phyloP scores from a whole-genome alignment of 805 yeast genomes.

The Diddensiella caesifluorescens region DNA sequence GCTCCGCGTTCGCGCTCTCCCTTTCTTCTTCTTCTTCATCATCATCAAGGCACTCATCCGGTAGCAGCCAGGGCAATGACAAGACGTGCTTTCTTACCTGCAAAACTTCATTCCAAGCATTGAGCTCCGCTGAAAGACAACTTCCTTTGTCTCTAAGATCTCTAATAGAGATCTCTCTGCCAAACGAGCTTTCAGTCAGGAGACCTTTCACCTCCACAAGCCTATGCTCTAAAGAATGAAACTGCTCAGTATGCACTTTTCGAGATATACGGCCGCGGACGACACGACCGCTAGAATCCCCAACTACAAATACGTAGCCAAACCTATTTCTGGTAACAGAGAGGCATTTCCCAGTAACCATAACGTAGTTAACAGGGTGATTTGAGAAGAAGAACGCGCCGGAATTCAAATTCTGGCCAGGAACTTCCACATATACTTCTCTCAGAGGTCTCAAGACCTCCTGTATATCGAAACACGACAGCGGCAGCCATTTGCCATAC shows the following conservation, averaged over 20 bases:
- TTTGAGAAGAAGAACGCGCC: conserved; percentile 21
- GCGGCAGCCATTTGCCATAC: conserved; percentile 22
- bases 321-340: background rate
- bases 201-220: conserved; percentile 14
- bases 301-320: conserved; percentile 1
- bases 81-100: conserved; percentile 8
- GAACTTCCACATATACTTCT: conserved; percentile 2
- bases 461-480: conserved; percentile 17
- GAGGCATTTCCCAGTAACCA: conserved; percentile 15
- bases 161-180: conserved; percentile 6
- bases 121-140: conserved; percentile 1
- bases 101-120: conserved; percentile 3
- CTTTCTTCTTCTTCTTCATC: conserved; percentile 5
- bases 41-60: background rate
- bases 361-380: conserved; percentile 21
- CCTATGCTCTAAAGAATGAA: background rate
- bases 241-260: background rate
- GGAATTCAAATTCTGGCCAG: background rate
- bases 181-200: conserved; percentile 3
- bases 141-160: conserved; percentile 2
- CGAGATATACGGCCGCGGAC: background rate
- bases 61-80: conserved; percentile 8
- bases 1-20: conserved; percentile 1
- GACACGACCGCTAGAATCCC: conserved; percentile 10
- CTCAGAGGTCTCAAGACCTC: conserved; percentile 1